Evolutionary conservation across 164 flowering plant genomes (phyloP).

Genomic region (Annona squamosa): DNA sequence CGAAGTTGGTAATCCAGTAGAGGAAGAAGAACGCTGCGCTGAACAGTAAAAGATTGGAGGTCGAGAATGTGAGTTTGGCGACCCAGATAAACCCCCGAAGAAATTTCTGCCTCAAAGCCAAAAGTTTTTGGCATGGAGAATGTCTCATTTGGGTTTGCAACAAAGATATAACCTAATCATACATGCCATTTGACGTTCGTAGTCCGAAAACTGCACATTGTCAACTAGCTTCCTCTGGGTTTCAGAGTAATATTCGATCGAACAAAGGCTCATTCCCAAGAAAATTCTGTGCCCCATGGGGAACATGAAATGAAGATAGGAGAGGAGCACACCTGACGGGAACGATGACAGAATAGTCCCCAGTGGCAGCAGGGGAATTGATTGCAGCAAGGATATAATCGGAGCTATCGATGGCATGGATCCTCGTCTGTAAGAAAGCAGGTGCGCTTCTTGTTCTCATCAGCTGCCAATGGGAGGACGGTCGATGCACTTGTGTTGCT

Average conservation of each 20-base stretch:
- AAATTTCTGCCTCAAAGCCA: too few relatives aligned
- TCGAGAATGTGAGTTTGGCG: too few relatives aligned
- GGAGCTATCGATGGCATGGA: conserved; percentile 11
- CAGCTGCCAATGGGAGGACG: neutral
- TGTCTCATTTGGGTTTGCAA: neutral
- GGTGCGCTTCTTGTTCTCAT: neutral
- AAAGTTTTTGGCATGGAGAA: too few relatives aligned
- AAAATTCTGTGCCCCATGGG: neutral
- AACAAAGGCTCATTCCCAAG: neutral
- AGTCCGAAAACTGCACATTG: neutral
- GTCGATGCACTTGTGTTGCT: neutral
- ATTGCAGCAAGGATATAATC: conserved; percentile 6
- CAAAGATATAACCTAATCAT: neutral
- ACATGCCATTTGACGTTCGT: too few relatives aligned
- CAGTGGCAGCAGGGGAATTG: conserved; percentile 13
- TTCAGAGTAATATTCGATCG: neutral
- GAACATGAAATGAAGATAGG: neutral
- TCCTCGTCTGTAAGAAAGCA: neutral
- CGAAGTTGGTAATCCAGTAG: conserved; percentile 38
- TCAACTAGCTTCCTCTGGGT: neutral
- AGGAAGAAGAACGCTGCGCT: conserved; percentile 30
- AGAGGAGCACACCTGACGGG: conserved; percentile 19
- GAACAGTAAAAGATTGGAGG: neutral
- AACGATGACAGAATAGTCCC: conserved; percentile 20
- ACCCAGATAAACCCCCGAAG: too few relatives aligned